These are phyloP conservation scores for Mycogone perniciosa DNA, from an alignment of 2,329 filamentous ascomycete species.

Conservation along the genomic window DNA sequence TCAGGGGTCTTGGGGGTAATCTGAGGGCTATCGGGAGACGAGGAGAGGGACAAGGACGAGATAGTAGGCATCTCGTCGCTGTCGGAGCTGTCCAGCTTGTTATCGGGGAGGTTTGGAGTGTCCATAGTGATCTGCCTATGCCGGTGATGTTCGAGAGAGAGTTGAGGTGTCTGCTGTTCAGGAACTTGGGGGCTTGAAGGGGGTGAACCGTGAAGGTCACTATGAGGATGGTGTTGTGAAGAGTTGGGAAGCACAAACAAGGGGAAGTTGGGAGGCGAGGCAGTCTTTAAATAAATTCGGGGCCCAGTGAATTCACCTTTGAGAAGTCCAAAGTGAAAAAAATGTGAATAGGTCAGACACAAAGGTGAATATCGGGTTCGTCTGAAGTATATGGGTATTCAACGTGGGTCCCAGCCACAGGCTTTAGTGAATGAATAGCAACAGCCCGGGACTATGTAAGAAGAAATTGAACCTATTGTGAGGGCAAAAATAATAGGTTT, in stretches of 20 bases:
- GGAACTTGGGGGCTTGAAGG: neutral
- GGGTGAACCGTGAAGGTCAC: neutral
- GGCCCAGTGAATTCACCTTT: neutral
- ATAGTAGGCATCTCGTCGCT: neutral
- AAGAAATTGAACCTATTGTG: too few species aligned
- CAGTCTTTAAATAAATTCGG: neutral
- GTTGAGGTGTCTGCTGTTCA: neutral
- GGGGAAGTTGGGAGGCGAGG: neutral
- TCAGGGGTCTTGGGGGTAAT: conserved; percentile 1
- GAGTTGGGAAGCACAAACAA: neutral
- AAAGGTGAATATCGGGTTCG: too few species aligned
- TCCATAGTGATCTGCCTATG: neutral
- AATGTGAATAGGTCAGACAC: too few species aligned
- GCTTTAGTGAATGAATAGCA: too few species aligned
- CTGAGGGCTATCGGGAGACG: conserved; percentile 2
- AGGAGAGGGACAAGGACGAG: neutral
- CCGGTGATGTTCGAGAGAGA: neutral
- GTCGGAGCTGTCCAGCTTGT: neutral
- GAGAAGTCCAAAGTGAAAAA: neutral
- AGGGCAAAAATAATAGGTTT: too few species aligned
- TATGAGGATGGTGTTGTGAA: neutral
- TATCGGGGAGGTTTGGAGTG: neutral
- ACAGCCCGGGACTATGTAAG: too few species aligned
- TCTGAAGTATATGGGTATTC: neutral
- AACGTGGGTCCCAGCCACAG: neutral